phyloP scores from a whole-genome alignment of 306 rosid genomes.

The Prunus dulcis region DNA sequence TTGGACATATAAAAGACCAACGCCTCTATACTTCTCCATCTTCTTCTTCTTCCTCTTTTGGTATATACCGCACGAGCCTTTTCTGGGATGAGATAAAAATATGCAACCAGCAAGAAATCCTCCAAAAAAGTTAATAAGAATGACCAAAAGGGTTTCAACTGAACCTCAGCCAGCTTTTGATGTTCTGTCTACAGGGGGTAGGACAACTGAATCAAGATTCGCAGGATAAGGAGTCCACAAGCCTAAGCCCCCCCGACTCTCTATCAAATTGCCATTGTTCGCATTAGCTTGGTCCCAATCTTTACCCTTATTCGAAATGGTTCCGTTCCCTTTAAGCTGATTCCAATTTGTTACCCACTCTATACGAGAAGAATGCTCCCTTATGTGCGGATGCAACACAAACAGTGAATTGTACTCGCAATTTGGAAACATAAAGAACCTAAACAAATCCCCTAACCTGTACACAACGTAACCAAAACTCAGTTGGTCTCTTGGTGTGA shows the following conservation, averaged over 20 bases:
- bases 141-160: slow-evolving; percentile 2
- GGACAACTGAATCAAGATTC: slow-evolving; percentile 61
- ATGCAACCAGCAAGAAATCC: slow-evolving; percentile 7
- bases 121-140: not conserved
- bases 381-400: slow-evolving; percentile 92
- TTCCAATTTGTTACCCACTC: slow-evolving; percentile 87
- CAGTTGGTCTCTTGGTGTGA: slow-evolving; percentile 98
- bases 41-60: not conserved
- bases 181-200: slow-evolving; percentile 67
- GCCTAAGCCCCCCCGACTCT: slow-evolving; percentile 90
- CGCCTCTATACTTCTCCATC: not conserved
- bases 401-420: slow-evolving; percentile 93
- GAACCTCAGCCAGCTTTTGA: slow-evolving; percentile 89
- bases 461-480: slow-evolving; percentile 90
- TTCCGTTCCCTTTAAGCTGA: slow-evolving; percentile 54
- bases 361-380: slow-evolving; percentile 97
- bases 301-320: slow-evolving; percentile 48
- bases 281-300: slow-evolving; percentile 54
- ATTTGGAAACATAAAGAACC: slow-evolving; percentile 87
- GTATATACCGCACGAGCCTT: not conserved
- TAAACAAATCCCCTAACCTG: slow-evolving; percentile 65
- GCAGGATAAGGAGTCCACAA: slow-evolving; percentile 90
- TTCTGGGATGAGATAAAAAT: slow-evolving; percentile 3
- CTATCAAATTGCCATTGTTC: slow-evolving; percentile 50
- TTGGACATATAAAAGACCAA: not conserved